A percentile compares a stretch with the other conserved stretches of the same genome.
Conservation (phyloP, 1,284 basidiomycete species). For the Malassezia brasiliensis region DNA sequence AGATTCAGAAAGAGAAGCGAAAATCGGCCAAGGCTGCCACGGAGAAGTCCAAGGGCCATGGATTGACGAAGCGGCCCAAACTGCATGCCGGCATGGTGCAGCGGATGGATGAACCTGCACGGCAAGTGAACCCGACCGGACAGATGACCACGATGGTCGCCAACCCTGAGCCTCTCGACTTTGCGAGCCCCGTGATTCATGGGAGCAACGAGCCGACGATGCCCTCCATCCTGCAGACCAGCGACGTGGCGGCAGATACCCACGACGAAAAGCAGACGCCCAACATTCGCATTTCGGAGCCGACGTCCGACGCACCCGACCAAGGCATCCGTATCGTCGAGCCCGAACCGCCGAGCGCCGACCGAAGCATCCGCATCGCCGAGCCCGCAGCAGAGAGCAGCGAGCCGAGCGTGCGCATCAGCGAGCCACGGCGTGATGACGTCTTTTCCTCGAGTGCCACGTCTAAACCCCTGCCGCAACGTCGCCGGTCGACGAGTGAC, state of each 20-base stretch:
- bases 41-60: neutral
- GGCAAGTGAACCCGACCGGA: conserved; percentile 42
- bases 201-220: neutral
- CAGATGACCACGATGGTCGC: conserved; percentile 5
- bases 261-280: neutral
- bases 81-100: conserved; percentile 19
- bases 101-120: conserved; percentile 42
- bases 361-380: neutral
- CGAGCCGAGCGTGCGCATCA: too few relatives aligned
- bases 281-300: neutral
- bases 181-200: neutral
- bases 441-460: too few relatives aligned
- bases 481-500: neutral
- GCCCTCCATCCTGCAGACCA: neutral
- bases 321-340: neutral
- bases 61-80: conserved; percentile 18
- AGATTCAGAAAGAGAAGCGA: neutral
- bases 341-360: neutral
- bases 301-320: neutral
- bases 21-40: conserved; percentile 11
- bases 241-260: neutral
- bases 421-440: too few relatives aligned
- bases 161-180: neutral
- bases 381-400: neutral
- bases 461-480: neutral